Conservation (phyloP, 2,329 filamentous ascomycete genomes). For the Colletotrichum costaricense region DNA sequence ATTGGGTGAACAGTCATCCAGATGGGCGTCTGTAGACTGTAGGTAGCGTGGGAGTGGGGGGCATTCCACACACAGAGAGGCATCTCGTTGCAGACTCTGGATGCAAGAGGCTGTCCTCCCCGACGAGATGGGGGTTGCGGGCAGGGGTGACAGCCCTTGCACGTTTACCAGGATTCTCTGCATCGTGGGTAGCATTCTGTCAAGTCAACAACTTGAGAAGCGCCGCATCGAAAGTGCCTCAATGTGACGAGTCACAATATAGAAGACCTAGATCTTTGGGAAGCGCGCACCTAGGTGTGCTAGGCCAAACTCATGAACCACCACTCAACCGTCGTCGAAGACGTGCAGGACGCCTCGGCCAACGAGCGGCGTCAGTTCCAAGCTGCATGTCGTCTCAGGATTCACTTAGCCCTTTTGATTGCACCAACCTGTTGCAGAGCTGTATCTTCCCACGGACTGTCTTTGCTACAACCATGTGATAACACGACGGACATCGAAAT, state of each 20-base stretch:
- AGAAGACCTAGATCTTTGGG: constrained; percentile 7
- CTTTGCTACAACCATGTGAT: neutral
- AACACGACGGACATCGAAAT: neutral
- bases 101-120: constrained; percentile 16
- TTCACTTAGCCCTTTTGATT: neutral
- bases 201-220: neutral
- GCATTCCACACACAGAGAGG: constrained; percentile 7
- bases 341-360: neutral
- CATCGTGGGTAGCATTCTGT: constrained; percentile 11
- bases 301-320: constrained; percentile 1
- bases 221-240: constrained; percentile 20
- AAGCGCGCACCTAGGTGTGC: neutral
- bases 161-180: neutral
- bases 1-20: constrained; percentile 1
- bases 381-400: neutral
- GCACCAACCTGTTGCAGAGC: neutral
- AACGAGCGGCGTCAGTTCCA: constrained; percentile 7
- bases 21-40: neutral
- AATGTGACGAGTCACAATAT: constrained; percentile 24
- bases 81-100: constrained; percentile 7
- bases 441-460: neutral
- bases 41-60: constrained; percentile 13
- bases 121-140: neutral
- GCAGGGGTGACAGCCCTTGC: constrained; percentile 12
- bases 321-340: neutral